Percentiles rank a stretch among this genome's conserved stretches.
Evolutionary conservation across 805 yeast genomes (phyloP).

Genomic region (Candida namnaoensis): DNA sequence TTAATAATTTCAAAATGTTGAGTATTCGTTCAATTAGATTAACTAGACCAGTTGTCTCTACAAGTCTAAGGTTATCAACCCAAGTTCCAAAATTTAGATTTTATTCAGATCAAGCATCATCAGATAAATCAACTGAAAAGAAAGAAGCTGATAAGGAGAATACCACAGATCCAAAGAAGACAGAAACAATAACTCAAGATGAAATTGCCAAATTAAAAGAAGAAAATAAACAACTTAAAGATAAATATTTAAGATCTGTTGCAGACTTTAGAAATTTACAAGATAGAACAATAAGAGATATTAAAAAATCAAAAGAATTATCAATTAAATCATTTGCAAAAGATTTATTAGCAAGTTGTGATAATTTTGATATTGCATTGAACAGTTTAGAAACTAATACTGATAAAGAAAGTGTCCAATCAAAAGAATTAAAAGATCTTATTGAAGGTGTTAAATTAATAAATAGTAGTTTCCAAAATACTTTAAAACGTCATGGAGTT

Average conservation of each 20-base stretch:
- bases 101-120: no score
- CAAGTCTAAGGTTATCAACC: no score
- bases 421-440: constrained; percentile 35
- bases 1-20: no score
- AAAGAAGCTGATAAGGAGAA: background rate
- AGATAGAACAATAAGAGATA: constrained; percentile 20
- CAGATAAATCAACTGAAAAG: background rate
- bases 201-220: constrained; percentile 3
- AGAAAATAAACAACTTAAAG: constrained; percentile 18
- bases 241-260: constrained; percentile 16
- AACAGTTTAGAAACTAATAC: constrained; percentile 15
- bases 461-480: constrained; percentile 37
- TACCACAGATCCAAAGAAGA: background rate
- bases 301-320: constrained; percentile 19
- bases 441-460: constrained; percentile 46
- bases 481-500: constrained; percentile 39
- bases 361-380: constrained; percentile 20
- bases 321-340: constrained; percentile 20
- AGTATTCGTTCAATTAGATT: no score
- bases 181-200: background rate
- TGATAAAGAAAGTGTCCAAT: constrained; percentile 5
- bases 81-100: no score
- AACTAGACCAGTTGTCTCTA: no score
- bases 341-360: constrained; percentile 18
- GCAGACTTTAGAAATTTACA: constrained; percentile 22